Base-by-base conservation (phyloP, 176 grass and related monocot genomes). In the Thinopyrum elongatum region DNA sequence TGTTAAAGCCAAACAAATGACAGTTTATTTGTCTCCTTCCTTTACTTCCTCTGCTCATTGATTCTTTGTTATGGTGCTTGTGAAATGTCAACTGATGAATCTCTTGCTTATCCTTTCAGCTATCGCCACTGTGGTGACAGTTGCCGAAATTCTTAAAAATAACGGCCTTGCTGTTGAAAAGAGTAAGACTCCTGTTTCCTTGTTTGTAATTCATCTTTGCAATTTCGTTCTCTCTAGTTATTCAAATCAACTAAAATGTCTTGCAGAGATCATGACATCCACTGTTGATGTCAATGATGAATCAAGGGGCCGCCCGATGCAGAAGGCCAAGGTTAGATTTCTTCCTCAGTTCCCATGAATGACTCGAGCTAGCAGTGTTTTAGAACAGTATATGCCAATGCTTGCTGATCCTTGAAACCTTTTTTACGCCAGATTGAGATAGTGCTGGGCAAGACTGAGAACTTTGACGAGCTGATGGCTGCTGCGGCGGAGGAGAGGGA, bases 401-500 rank as follows among this genome's bases (percentile, higher is more conserved):
- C 82, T 88, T 57, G 39, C 53, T 82, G 64, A 70, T 70, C 58
- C 14, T 53, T 17, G 70, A 35, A 69, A 58, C 41, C 57, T 29
- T 65, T 74, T 21, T 15, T 47, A 60, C 66, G 11, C 31, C 85
- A 96, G 94, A 99, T 99, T 58, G 94, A 99, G 75, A 96, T 99
- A 77, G 74, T 95, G 31, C 61, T 99, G 29, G 88, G 94, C 12
- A 99, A 99, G 79, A 96, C 97, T 0, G 92, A 95, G 49, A 96
- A 94, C 74, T 99, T 99, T 23, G 97, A 99, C 83, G 97, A 99
- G 84, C 71, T 99, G 65, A 99, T 99, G 97, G 92, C 92, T 0
- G 90, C 90, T 30, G 92, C 91, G 34, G 87, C 89, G 7, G 92
- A 90, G 31, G 94, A 96, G 90, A 92, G 94, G 76, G 94, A 94